Percentiles rank a stretch among this genome's conserved stretches.
Evolutionary conservation across 192 early-diverging fungal genomes (phyloP).

Genomic region (Fimicolochytrium jonesii): DNA sequence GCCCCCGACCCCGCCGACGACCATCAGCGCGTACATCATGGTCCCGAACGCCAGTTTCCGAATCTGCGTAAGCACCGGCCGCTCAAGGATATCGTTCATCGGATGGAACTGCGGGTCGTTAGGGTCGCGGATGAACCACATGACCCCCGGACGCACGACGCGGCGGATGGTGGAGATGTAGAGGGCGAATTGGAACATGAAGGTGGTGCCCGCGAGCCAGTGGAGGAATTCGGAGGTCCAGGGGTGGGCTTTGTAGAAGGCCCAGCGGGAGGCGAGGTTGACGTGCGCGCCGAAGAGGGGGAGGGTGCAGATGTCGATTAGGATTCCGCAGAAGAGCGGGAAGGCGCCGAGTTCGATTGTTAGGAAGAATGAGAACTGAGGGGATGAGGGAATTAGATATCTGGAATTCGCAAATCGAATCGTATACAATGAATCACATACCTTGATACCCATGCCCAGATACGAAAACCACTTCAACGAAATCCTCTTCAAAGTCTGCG

Average conservation of each 20-base stretch:
- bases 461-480: slow-evolving; percentile 29
- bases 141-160: slow-evolving; percentile 84
- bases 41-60: slow-evolving; percentile 78
- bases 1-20: slow-evolving; percentile 71
- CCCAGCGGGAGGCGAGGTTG: slow-evolving; percentile 51
- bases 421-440: too few species aligned
- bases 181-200: slow-evolving; percentile 91
- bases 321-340: slow-evolving; percentile 81
- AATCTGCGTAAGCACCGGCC: slow-evolving; percentile 68
- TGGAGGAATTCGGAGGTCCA: slow-evolving; percentile 73
- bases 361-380: slow-evolving; percentile 74
- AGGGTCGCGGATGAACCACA: slow-evolving; percentile 99
- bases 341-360: slow-evolving; percentile 82
- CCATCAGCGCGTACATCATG: slow-evolving; percentile 78
- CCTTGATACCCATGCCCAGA: slow-evolving; percentile 47
- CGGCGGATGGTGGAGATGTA: slow-evolving; percentile 79
- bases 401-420: too few species aligned
- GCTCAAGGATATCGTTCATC: slow-evolving; percentile 87
- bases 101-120: slow-evolving; percentile 94
- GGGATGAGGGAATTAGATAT: neutral
- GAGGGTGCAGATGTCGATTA: slow-evolving; percentile 77
- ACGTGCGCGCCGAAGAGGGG: slow-evolving; percentile 66
- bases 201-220: slow-evolving; percentile 85
- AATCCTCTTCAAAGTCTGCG: slow-evolving; percentile 37
- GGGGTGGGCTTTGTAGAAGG: slow-evolving; percentile 56